These are phyloP conservation scores for Xerocomus potaroensis DNA, from an alignment of 768 basidiomycete species.

Conservation along the genomic window DNA sequence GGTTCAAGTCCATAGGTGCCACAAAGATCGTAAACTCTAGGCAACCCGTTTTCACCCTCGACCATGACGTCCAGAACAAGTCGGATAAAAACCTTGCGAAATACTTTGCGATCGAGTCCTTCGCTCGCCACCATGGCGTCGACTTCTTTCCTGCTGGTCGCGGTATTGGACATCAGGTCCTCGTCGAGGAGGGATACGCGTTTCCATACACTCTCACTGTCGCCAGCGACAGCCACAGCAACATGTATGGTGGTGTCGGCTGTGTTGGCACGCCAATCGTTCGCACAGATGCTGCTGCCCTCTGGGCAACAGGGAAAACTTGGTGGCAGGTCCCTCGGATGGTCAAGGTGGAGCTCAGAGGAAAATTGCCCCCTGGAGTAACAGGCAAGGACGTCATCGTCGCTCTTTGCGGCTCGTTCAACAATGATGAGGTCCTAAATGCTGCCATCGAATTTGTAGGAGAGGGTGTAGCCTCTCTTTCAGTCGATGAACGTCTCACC, in stretches of 20 bases:
- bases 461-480: conserved; percentile 71
- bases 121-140: conserved; percentile 78
- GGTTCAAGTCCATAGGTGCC: conserved; percentile 94
- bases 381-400: conserved; percentile 99
- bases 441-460: conserved; percentile 96
- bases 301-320: conserved; percentile 98
- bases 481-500: conserved; percentile 89
- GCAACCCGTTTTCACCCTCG: conserved; percentile 94
- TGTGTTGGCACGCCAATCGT: conserved; percentile 98
- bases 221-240: conserved; percentile 93
- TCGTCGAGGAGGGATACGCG: conserved; percentile 98
- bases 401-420: conserved; percentile 93
- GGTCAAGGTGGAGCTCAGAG: conserved; percentile 89
- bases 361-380: conserved; percentile 79
- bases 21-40: conserved; percentile 72
- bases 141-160: conserved; percentile 98
- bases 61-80: conserved; percentile 98
- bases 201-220: conserved; percentile 95
- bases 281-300: conserved; percentile 87
- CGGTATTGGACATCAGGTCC: conserved; percentile 96
- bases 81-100: conserved; percentile 86
- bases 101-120: conserved; percentile 87
- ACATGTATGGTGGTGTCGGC: conserved; percentile 98
- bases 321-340: conserved; percentile 99
- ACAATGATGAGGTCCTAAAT: conserved; percentile 94